Evolutionary conservation across 2,329 filamentous ascomycete genomes (phyloP), one percentile per base, ranked within the genome.

Genomic region (Mycosphaerella sp.): DNA sequence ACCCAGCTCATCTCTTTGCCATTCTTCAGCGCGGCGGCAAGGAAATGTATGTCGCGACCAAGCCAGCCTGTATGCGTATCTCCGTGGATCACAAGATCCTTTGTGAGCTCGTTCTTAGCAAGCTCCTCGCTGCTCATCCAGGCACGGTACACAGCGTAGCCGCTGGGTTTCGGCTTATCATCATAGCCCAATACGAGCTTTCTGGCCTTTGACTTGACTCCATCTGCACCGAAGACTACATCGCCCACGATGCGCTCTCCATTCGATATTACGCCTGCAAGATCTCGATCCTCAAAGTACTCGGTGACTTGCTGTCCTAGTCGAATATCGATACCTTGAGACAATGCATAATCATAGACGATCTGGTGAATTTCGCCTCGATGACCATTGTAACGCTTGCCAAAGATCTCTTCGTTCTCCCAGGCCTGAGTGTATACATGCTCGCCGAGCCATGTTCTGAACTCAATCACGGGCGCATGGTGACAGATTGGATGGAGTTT

Each of bases 1-100:
- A 79, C 77, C 77, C 77, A 79, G 48, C 70, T 75, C 55, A 79
- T 74, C 53, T 79, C 76, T 42, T 71, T 70, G 7, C 75, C 76
- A 32, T 71, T 69, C 62, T 79, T 79, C 51, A 79, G 72, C 0
- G 74, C 73, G 2, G 76, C 76, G 4, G 30, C 30, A 34, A 34
- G 30, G 13, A 34, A 77, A 56, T 77, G 75, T 2, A 77, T 71
- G 50, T 79, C 75, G 10, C 73, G 71, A 2, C 76, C 77, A 21
- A 79, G 68, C 77, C 76, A 80, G 30, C 30, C 30, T 12, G 30
- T 34, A 34, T 34, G 30, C 1, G 30, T 34, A 13, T 34, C 30
- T 12, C 30, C 30, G 13, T 34, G 36, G 9, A 67, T 70, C 28
- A 45, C 49, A 32, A 51, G 42, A 32, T 79, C 71, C 28, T 72